Conservation (phyloP, 176 grass and related monocot species). For the Otatea glauca region DNA sequence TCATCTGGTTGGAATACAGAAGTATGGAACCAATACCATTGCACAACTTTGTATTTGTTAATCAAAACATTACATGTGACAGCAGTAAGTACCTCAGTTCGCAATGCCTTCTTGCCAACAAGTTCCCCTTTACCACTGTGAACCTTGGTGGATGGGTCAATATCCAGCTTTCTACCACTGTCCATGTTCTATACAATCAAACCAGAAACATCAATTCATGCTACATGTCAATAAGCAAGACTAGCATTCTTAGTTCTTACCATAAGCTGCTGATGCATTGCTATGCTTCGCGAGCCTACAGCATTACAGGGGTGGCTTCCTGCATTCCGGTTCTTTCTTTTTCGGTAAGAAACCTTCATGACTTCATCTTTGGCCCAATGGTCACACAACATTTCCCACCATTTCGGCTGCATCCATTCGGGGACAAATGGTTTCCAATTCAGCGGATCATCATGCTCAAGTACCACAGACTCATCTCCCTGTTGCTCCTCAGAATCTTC, state of each 20-base stretch:
- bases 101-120: conserved; percentile 28
- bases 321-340: conserved; percentile 55
- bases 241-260: conserved; percentile 25
- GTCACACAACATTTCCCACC: conserved; percentile 61
- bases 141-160: conserved; percentile 20
- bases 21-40: not conserved
- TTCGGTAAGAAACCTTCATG: conserved; percentile 52
- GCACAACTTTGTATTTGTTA: not conserved
- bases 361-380: conserved; percentile 56
- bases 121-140: not conserved
- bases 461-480: conserved; percentile 10
- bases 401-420: conserved; percentile 49
- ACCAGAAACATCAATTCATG: conserved; percentile 25
- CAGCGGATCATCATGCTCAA: conserved; percentile 42
- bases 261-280: conserved; percentile 10
- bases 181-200: conserved; percentile 28
- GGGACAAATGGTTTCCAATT: conserved; percentile 57
- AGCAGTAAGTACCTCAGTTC: conserved; percentile 32
- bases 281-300: conserved; percentile 16
- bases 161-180: conserved; percentile 21
- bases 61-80: not conserved
- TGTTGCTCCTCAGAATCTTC: conserved; percentile 35
- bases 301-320: conserved; percentile 32
- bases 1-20: conserved; percentile 8
- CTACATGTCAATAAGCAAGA: conserved; percentile 4